A percentile compares a stretch with the other conserved stretches of the same genome.
phyloP scores from a whole-genome alignment of 306 rosid species.

The Gleditsia sinensis region DNA sequence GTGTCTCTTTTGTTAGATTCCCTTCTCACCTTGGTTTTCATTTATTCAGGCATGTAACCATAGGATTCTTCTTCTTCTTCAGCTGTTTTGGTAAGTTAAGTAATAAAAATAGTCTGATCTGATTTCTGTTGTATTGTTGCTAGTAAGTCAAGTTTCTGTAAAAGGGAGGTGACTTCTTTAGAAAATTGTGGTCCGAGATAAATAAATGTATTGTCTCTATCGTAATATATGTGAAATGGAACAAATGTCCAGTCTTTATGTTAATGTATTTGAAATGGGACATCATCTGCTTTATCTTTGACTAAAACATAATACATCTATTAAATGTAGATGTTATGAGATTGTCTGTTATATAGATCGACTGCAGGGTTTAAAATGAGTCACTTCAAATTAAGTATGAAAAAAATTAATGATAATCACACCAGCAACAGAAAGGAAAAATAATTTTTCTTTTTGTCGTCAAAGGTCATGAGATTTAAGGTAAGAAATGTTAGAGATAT shows the following conservation, averaged over 20 bases:
- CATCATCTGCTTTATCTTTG: neutral
- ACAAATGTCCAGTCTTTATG: neutral
- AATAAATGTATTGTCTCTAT: neutral
- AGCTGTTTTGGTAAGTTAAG: neutral
- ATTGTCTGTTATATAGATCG: too few species aligned
- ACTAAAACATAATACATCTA: too few species aligned
- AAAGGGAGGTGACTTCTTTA: neutral
- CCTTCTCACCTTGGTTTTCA: conserved; percentile 4
- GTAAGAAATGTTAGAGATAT: too few species aligned
- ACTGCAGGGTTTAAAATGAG: too few species aligned
- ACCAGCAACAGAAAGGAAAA: too few species aligned
- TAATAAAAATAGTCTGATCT: neutral
- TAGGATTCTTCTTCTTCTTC: neutral
- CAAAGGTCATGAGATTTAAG: too few species aligned
- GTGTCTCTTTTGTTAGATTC: conserved; percentile 18
- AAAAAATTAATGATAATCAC: too few species aligned
- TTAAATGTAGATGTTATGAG: too few species aligned
- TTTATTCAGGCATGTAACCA: conserved; percentile 27
- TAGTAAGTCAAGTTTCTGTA: neutral
- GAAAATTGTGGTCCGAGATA: neutral
- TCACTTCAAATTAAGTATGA: too few species aligned
- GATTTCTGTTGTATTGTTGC: neutral
- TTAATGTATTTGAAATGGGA: neutral
- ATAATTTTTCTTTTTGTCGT: too few species aligned
- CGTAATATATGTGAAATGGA: neutral